Evolutionary conservation across 108 stramenopile genomes (phyloP), one percentile per base, ranked within the genome.

Genomic region (Cyclotella atomus): DNA sequence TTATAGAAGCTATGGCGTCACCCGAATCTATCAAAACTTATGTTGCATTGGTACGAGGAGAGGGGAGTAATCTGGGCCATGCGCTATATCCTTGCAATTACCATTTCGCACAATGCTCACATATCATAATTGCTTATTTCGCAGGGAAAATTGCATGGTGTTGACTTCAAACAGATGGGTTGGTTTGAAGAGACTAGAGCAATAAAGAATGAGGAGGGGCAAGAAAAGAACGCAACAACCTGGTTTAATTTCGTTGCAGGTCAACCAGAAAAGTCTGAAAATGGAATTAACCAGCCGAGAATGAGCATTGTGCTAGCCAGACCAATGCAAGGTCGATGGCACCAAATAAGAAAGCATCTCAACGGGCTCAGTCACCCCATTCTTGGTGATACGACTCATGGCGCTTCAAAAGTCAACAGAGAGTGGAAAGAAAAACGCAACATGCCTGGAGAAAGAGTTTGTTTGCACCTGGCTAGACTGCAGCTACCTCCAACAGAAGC

Each of bases 321-420:
- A 47, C 91, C 91, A 2, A 50, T 57, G 35, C 87, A 86, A 24
- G 94, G 94, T 35, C 84, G 91, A 19, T 95, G 92, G 92, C 94
- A 95, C 70, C 94, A 95, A 66, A 88, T 95, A 32, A 88, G 94
- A n/a, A 67, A 85, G 8, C 91, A 95, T 71, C 62, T 95, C 49
- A 92, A 88, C 71, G 92, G 92, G 3, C 41, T 95, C 4, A 85
- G 82, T 10, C 94, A 95, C 71, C 94, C 94, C 0, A 95, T 95
- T 41, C 65, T 95, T 8, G 94, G 94, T 2, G 94, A 95, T 79
- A 71, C 85, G 6, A 77, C 87, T 23, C 94, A 95, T 73, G 94
- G 94, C 0, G 76, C 75, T 35, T 79, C 81, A 17, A 78, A 81
- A 38, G 64, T 79, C 10, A 95, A 95, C 61, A 76, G 89, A 2